Evolutionary conservation across 805 yeast species (phyloP).

Genomic region (Saturnispora besseyi): DNA sequence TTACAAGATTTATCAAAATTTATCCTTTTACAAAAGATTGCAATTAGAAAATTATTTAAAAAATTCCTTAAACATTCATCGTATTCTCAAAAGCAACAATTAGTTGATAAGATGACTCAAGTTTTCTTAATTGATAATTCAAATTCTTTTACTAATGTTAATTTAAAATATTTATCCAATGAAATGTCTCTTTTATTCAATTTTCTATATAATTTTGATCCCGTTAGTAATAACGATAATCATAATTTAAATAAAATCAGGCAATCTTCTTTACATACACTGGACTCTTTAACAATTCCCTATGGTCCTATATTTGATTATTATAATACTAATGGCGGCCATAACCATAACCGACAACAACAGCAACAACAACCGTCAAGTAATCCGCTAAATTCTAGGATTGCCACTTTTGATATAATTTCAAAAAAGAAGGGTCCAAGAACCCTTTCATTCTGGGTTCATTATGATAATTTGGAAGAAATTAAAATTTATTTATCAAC

Average conservation of each 20-base stretch:
- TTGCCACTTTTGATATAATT: conserved; percentile 31
- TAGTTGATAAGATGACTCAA: conserved; percentile 25
- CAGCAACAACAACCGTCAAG: neutral
- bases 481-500: conserved; percentile 38
- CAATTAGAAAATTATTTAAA: conserved; percentile 62
- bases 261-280: conserved; percentile 14
- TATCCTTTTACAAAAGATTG: conserved; percentile 65
- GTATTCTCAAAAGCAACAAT: conserved; percentile 25
- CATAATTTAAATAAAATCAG: neutral
- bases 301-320: neutral
- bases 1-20: conserved; percentile 63
- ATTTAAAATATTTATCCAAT: conserved; percentile 51
- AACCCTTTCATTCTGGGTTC: conserved; percentile 43
- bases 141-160: conserved; percentile 51
- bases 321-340: neutral
- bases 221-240: neutral
- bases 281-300: conserved; percentile 20
- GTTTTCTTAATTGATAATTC: conserved; percentile 30
- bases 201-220: conserved; percentile 28
- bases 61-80: conserved; percentile 46
- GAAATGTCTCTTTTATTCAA: conserved; percentile 50
- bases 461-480: conserved; percentile 49
- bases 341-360: no score
- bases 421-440: conserved; percentile 29
- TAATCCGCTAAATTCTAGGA: conserved; percentile 16